Conservation (phyloP, 2,329 filamentous ascomycete genomes). For the Venturia pyrina region DNA sequence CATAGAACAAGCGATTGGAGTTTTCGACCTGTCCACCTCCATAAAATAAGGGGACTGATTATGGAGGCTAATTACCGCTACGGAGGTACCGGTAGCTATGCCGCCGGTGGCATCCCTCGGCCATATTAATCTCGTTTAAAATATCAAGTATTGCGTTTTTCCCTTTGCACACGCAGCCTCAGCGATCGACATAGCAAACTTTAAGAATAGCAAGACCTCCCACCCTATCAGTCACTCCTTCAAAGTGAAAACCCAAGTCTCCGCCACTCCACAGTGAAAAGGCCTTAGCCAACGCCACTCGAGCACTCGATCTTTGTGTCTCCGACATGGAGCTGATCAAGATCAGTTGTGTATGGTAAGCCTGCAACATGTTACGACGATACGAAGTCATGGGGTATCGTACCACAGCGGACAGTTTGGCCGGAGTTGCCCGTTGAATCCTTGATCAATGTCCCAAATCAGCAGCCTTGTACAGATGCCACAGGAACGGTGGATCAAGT, state of each 20-base stretch:
- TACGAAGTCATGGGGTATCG: background rate
- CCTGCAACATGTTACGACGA: background rate
- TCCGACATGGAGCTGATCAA: background rate
- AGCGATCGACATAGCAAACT: no score
- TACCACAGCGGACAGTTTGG: background rate
- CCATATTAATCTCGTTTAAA: no score
- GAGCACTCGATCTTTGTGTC: background rate
- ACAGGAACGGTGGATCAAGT: background rate
- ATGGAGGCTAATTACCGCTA: no score
- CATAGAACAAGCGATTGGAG: no score
- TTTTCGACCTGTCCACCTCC: no score
- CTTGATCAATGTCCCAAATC: background rate
- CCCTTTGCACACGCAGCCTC: background rate
- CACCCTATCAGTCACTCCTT: background rate
- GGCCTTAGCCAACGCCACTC: background rate
- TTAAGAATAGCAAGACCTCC: no score
- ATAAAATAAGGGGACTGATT: no score
- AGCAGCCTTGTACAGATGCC: background rate
- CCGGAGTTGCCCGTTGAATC: background rate
- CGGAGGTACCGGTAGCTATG: no score
- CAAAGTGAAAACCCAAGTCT: background rate
- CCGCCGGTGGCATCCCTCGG: no score
- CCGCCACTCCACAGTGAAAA: background rate
- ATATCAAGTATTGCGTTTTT: no score
- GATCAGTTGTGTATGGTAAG: background rate